These are phyloP conservation scores for Thermomucor indicae-seudaticae DNA, from an alignment of 371 early-diverging fungal genomes.

Conservation along the genomic window DNA sequence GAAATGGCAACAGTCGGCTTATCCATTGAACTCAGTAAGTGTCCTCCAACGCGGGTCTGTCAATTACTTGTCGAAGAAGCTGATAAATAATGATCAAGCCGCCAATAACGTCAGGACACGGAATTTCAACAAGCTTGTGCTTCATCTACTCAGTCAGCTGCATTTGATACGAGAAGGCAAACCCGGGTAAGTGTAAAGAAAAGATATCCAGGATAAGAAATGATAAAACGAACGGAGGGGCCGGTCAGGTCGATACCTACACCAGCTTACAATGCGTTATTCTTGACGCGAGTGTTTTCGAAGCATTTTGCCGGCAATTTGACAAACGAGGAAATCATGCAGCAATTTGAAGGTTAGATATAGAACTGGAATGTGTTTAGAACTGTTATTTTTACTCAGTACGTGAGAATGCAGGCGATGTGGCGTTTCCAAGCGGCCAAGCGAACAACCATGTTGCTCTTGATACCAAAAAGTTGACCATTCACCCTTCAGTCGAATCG, in stretches of 20 bases:
- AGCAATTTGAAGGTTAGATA: constrained; percentile 58
- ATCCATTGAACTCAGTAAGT: constrained; percentile 61
- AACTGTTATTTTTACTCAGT: not conserved
- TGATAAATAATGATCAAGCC: too few relatives aligned
- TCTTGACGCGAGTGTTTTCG: constrained; percentile 58
- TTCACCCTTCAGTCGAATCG: constrained; percentile 30
- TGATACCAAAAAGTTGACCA: constrained; percentile 31
- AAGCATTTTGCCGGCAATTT: constrained; percentile 69
- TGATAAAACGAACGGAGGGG: not conserved
- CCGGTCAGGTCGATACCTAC: constrained; percentile 28
- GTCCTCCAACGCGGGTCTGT: not conserved
- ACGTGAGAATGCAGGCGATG: not conserved
- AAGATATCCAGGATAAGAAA: not conserved
- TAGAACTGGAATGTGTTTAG: constrained; percentile 1
- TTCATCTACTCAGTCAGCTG: constrained; percentile 57
- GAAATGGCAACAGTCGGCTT: constrained; percentile 65
- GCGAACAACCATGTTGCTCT: not conserved
- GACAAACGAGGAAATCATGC: constrained; percentile 48
- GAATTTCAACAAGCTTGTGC: constrained; percentile 64
- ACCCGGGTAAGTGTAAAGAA: constrained; percentile 40
- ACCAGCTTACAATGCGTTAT: constrained; percentile 67
- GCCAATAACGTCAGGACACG: constrained; percentile 61
- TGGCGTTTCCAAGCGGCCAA: too few relatives aligned
- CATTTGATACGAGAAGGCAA: constrained; percentile 36
- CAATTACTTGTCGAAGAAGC: not conserved